phyloP scores from a whole-genome alignment of 169 alveolate species.

The Sarcocystis neurona region DNA sequence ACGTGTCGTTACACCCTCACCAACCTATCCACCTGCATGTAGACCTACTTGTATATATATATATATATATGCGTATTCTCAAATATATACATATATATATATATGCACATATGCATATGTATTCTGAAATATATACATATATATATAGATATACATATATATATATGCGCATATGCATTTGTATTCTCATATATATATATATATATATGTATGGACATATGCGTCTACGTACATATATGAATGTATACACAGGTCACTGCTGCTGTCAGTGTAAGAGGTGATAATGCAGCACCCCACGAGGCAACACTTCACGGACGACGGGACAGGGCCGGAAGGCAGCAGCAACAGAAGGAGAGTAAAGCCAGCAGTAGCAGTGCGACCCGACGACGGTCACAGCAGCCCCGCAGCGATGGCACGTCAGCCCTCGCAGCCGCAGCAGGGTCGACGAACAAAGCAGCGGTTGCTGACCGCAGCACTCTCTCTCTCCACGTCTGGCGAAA shows the following conservation, averaged over 20 bases:
- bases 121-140: not conserved
- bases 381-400: not conserved
- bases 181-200: too few relatives aligned
- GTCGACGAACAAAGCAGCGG: too few relatives aligned
- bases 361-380: not conserved
- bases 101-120: not conserved
- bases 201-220: too few relatives aligned
- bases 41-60: not conserved
- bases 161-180: not conserved
- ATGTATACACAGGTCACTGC: not conserved
- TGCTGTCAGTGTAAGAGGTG: not conserved
- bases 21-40: not conserved
- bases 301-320: not conserved
- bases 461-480: too few relatives aligned
- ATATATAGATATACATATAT: too few relatives aligned
- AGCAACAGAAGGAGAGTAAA: not conserved
- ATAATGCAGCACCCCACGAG: not conserved
- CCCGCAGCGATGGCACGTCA: too few relatives aligned
- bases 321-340: not conserved
- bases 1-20: not conserved
- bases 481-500: too few relatives aligned
- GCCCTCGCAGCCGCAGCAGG: too few relatives aligned
- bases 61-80: not conserved
- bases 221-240: not conserved
- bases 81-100: not conserved